Conservation (phyloP, 768 basidiomycete species). For the Mycena albidolilacea region DNA sequence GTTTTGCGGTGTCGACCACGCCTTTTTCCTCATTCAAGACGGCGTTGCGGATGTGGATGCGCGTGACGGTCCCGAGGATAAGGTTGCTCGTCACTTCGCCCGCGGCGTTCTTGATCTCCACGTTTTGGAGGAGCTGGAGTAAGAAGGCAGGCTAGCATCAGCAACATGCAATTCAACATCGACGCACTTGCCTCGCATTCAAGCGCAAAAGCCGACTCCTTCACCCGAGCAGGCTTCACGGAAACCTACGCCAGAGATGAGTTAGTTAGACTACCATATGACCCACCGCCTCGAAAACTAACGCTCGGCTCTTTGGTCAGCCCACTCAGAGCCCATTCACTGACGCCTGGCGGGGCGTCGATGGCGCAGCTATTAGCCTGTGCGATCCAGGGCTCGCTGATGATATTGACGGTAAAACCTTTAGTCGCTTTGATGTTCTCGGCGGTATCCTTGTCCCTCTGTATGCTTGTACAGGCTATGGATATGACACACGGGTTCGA, state of each 20-base stretch:
- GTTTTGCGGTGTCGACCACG: slow-evolving; percentile 62
- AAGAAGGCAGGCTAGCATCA: slow-evolving; percentile 44
- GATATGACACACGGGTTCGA: slow-evolving; percentile 78
- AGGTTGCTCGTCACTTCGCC: slow-evolving; percentile 56
- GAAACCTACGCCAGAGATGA: slow-evolving; percentile 51
- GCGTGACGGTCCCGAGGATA: slow-evolving; percentile 68
- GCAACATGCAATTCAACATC: neutral
- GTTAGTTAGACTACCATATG: slow-evolving; percentile 6
- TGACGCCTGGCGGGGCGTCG: slow-evolving; percentile 66
- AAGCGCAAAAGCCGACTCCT: slow-evolving; percentile 75
- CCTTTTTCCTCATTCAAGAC: slow-evolving; percentile 57
- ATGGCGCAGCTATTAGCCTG: slow-evolving; percentile 68
- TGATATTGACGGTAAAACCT: slow-evolving; percentile 81
- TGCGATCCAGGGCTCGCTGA: slow-evolving; percentile 78
- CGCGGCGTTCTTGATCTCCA: slow-evolving; percentile 59
- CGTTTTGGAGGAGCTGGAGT: slow-evolving; percentile 57
- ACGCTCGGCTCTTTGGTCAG: slow-evolving; percentile 72
- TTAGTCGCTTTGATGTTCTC: slow-evolving; percentile 75
- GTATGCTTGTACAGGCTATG: slow-evolving; percentile 55
- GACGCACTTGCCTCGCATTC: slow-evolving; percentile 66
- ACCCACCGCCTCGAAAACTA: slow-evolving; percentile 42
- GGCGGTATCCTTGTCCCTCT: slow-evolving; percentile 69
- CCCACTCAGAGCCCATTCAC: slow-evolving; percentile 76
- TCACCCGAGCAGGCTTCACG: slow-evolving; percentile 69
- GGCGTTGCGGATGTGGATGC: slow-evolving; percentile 71